Conservation (phyloP, 805 yeast species). For the Sugiyamaella boreocaroliniensis region DNA sequence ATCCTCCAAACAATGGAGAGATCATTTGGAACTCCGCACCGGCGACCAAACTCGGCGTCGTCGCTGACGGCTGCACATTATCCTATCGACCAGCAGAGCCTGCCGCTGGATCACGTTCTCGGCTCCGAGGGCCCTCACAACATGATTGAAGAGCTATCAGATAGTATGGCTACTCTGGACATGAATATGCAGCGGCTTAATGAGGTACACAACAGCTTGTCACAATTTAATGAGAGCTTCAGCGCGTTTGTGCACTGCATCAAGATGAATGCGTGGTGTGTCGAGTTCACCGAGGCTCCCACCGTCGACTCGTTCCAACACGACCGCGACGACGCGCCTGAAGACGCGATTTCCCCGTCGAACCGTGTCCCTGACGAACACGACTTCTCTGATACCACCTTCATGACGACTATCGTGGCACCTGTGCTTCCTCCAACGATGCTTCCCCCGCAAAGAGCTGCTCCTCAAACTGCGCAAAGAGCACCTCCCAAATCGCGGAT, state of each 20-base stretch:
- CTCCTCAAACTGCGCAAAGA: neutral
- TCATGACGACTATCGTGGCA: slow-evolving; percentile 22
- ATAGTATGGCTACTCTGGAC: slow-evolving; percentile 43
- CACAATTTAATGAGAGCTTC: slow-evolving; percentile 68
- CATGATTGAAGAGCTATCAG: slow-evolving; percentile 27
- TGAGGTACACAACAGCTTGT: slow-evolving; percentile 51
- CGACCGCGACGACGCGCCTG: slow-evolving; percentile 6
- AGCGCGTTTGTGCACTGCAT: slow-evolving; percentile 73
- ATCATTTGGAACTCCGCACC: slow-evolving; percentile 16
- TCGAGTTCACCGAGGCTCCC: slow-evolving; percentile 47
- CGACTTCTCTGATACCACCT: slow-evolving; percentile 23
- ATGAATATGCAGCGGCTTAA: slow-evolving; percentile 52
- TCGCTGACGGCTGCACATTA: slow-evolving; percentile 17
- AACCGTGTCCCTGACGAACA: slow-evolving; percentile 1
- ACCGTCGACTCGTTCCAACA: slow-evolving; percentile 12
- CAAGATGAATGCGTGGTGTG: slow-evolving; percentile 83
- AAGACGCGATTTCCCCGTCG: neutral
- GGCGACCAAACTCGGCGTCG: slow-evolving; percentile 20
- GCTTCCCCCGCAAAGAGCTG: neutral
- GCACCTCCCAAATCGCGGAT: slow-evolving; percentile 2
- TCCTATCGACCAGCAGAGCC: slow-evolving; percentile 11
- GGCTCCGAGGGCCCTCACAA: neutral
- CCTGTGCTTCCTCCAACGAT: neutral
- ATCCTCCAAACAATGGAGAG: neutral
- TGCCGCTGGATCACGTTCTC: slow-evolving; percentile 16